Evolutionary conservation across 169 alveolate species (phyloP), one percentile per base, ranked within the genome.

Genomic region (Cryptosporidium viatorum): DNA sequence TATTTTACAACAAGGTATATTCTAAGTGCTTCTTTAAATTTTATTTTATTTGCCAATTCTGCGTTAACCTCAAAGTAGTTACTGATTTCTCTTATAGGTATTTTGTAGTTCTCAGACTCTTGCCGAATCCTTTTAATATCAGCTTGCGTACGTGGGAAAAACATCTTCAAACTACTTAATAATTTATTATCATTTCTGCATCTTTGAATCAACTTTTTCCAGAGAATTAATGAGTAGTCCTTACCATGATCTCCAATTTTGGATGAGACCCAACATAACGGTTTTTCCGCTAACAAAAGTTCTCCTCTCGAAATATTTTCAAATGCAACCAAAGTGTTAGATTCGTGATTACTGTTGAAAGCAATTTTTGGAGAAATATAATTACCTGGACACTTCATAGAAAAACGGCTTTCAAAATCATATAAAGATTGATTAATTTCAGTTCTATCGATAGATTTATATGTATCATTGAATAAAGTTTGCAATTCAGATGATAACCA

Each of bases 401-500:
- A 41, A 31, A 62, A n/a, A n/a, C 71, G 59, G 23, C 8, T 29
- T 14, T 80, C 89, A 26, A 62, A 80, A 3, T n/a, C 43, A 29
- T 16, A 3, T 10, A 60, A 45, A 7, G 69, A 35, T 14, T 26
- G 29, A 29, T 39, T 65, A 23, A 80, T 12, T 5, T 39, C 69
- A 12, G 1, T 16, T 31, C 68, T 60, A 23, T 75, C 39, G 7
- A 7, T 21, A 21, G 37, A 33, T 31, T 48, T 21, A 4, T 29
- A 6, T 9, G 89, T 80, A 7, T 62, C 73, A 0, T 41, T 48
- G 41, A 29, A 80, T 50, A 65, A 9, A 14, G 37, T 60, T 26
- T 80, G 89, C 3, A 80, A 35, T 41, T 62, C 80, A 8, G 39
- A 43, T 21, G 89, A 80, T 37, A 80, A 39, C 89, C 89, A 80